Evolutionary conservation across 441 rosid genomes (phyloP), one percentile per base, ranked within the genome.

Genomic region (Corymbia calophylla): DNA sequence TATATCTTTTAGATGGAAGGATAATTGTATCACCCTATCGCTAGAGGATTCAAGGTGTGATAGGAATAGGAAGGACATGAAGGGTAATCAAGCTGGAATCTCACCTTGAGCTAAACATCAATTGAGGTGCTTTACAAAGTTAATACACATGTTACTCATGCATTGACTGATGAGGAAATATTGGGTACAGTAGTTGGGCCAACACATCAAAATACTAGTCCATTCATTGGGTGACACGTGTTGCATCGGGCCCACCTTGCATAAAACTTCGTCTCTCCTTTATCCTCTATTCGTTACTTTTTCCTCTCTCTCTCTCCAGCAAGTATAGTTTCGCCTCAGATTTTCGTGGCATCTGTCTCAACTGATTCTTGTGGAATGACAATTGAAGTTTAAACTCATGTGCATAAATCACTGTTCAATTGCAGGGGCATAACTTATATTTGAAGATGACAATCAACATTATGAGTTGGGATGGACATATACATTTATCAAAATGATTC

Each of bases 191-290:
- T 39, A 39, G 44, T 39, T 39, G 44, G 44, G 44, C 44, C 44
- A 39, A 39, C 62, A 21, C 62, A 0, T 25, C 29, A 21, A 56
- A 56, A 56, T 56, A 56, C 16, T 23, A 23, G 13, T 56, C 29
- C 23, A 56, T 56, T 56, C 44, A 23, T 23, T 56, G 0, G 29
- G 62, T 0, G 0, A 23, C 29, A 23, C 13, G 13, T 23, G 29
- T 0, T 27, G 23, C 62, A 1, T 56, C 3, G 0, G 23, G 12
- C 62, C 23, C 5, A 56, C 29, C 62, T 56, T 56, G 5, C 6
- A 56, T 8, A 56, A 56, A 56, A 21, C 29, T 56, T 23, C 62
- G 12, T 56, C 60, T 56, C 60, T 56, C 62, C 62, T 56, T 23
- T 56, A 25, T 27, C 3, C 62, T 56, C 29, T 56, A 56, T 56